Percentiles rank a stretch among this genome's conserved stretches.
These are phyloP conservation scores for Parietaria judaica DNA, from an alignment of 306 rosid species.

Conservation along the genomic window DNA sequence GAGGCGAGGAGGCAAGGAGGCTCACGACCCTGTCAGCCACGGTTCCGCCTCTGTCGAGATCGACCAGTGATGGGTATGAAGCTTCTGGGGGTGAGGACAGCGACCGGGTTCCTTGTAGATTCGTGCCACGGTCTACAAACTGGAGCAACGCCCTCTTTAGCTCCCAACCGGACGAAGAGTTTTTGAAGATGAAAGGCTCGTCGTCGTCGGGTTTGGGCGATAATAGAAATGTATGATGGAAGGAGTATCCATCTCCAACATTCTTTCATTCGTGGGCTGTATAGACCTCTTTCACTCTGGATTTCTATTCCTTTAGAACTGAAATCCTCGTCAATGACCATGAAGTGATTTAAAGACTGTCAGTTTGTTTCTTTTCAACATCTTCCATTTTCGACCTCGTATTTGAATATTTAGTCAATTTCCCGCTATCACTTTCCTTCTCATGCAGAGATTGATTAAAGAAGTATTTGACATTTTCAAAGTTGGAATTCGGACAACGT, in stretches of 20 bases:
- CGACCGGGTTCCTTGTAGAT: constrained; percentile 74
- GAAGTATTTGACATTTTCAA: too few relatives aligned
- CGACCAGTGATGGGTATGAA: constrained; percentile 95
- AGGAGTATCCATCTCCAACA: constrained; percentile 29
- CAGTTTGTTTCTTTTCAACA: too few relatives aligned
- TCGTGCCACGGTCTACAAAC: constrained; percentile 61
- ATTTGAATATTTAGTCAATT: too few relatives aligned
- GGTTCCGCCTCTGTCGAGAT: constrained; percentile 60
- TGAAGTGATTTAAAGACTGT: too few relatives aligned
- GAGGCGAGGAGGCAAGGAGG: constrained; percentile 64
- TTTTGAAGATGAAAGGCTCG: constrained; percentile 38
- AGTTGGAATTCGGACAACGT: too few relatives aligned
- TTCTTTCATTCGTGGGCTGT: constrained; percentile 70
- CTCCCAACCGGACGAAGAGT: constrained; percentile 62
- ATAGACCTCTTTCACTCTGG: too few relatives aligned
- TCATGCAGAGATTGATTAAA: too few relatives aligned
- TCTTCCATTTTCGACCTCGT: too few relatives aligned
- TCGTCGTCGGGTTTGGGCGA: constrained; percentile 48
- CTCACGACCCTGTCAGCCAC: constrained; percentile 43
- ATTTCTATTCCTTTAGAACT: too few relatives aligned
- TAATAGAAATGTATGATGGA: constrained; percentile 48
- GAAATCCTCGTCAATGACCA: too few relatives aligned
- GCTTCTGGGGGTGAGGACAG: constrained; percentile 99
- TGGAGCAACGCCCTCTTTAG: constrained; percentile 72
- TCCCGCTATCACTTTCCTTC: too few relatives aligned